phyloP scores from a whole-genome alignment of 441 rosid genomes.

The Euphorbia corollata region DNA sequence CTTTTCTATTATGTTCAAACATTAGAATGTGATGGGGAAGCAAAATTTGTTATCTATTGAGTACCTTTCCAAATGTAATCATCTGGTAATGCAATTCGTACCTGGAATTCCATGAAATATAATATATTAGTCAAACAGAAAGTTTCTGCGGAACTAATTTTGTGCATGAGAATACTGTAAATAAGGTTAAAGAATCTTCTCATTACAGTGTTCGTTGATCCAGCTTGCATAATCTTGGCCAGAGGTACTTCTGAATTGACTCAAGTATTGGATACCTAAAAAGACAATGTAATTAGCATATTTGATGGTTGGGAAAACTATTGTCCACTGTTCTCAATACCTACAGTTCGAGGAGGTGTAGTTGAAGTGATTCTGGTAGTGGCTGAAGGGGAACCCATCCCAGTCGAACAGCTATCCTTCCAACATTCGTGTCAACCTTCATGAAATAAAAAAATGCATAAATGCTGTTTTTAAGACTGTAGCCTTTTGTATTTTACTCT shows the following conservation, averaged over 20 bases:
- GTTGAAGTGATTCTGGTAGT: conserved; percentile 87
- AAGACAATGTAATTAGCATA: conserved; percentile 26
- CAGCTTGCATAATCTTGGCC: conserved; percentile 98
- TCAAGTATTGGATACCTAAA: conserved; percentile 87
- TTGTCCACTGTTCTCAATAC: conserved; percentile 22
- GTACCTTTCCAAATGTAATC: conserved; percentile 96
- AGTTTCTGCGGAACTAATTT: conserved; percentile 2
- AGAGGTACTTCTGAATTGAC: conserved; percentile 85
- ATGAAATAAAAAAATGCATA: conserved; percentile 19
- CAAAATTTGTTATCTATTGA: conserved; percentile 14
- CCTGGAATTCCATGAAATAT: conserved; percentile 38
- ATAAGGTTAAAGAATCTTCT: conserved; percentile 22
- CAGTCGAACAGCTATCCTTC: conserved; percentile 91
- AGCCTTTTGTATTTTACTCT: conserved; percentile 12
- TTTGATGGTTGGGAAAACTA: conserved; percentile 9
- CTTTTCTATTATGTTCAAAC: conserved; percentile 11
- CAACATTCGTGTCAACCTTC: conserved; percentile 98
- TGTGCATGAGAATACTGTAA: conserved; percentile 9
- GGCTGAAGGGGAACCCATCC: conserved; percentile 99
- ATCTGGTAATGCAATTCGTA: conserved; percentile 96
- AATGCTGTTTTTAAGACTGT: conserved; percentile 13
- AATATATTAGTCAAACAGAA: conserved; percentile 13
- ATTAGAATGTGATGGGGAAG: conserved; percentile 13
- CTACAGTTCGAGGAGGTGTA: conserved; percentile 92
- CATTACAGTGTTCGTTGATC: conserved; percentile 84